A percentile compares a stretch with the other conserved stretches of the same genome.
Conservation (phyloP, 1,284 basidiomycete genomes). For the Irpex sp. region DNA sequence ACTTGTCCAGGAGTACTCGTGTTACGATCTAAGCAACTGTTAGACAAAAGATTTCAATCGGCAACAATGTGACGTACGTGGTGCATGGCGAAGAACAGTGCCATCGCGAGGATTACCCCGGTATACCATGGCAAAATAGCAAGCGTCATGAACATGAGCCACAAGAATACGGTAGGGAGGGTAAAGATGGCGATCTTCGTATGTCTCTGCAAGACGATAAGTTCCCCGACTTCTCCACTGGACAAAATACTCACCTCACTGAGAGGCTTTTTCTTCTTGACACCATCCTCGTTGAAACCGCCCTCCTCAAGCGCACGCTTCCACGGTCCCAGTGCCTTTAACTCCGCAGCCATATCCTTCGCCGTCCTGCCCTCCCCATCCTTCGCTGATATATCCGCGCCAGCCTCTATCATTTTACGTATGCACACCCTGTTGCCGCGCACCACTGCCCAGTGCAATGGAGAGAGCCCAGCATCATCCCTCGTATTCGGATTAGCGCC, state of each 20-base stretch:
- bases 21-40: constrained; percentile 64
- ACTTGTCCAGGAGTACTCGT: constrained; percentile 76
- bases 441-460: constrained; percentile 99
- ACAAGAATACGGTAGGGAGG: constrained; percentile 78
- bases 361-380: constrained; percentile 88
- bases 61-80: constrained; percentile 54
- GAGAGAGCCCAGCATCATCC: constrained; percentile 84
- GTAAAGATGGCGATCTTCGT: constrained; percentile 81
- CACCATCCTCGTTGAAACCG: constrained; percentile 74
- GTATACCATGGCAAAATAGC: constrained; percentile 88
- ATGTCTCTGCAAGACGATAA: constrained; percentile 49
- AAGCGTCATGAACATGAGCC: constrained; percentile 81
- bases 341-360: constrained; percentile 91
- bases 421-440: constrained; percentile 90
- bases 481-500: constrained; percentile 76
- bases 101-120: constrained; percentile 76
- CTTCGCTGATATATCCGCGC: constrained; percentile 78
- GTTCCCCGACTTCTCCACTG: constrained; percentile 6
- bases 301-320: constrained; percentile 86
- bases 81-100: constrained; percentile 90
- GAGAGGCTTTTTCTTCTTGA: constrained; percentile 62
- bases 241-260: constrained; percentile 53
- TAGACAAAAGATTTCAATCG: constrained; percentile 12
- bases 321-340: constrained; percentile 89
- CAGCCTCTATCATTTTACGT: constrained; percentile 79